Evolutionary conservation across 23 red algal genomes (phyloP).

Genomic region (Gracilaria vermiculophylla): DNA sequence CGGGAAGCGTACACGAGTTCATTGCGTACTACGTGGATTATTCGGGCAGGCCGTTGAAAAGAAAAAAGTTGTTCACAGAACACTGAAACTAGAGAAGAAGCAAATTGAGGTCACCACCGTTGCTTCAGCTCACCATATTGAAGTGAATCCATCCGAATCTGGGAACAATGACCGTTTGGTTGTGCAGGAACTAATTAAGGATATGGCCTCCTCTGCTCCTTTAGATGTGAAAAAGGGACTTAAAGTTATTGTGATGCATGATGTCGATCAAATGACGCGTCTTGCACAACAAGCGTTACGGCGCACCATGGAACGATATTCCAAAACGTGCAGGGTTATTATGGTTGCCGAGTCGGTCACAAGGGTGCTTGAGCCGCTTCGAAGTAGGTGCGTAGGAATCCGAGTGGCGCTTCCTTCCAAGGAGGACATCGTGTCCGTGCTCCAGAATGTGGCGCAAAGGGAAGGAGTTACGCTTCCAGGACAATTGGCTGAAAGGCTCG

Average conservation of each 20-base stretch:
- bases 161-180: constrained; percentile 88
- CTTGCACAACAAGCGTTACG: constrained; percentile 94
- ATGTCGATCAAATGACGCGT: constrained; percentile 86
- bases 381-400: constrained; percentile 83
- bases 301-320: constrained; percentile 97
- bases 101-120: constrained; percentile 89
- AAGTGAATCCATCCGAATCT: constrained; percentile 94
- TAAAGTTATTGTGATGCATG: constrained; percentile 94
- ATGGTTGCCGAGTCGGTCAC: constrained; percentile 85
- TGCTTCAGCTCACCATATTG: constrained; percentile 87
- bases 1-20: constrained; percentile 89
- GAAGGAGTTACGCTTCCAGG: constrained; percentile 64
- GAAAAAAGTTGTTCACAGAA: constrained; percentile 82
- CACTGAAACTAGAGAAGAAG: constrained; percentile 81
- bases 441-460: constrained; percentile 48
- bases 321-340: constrained; percentile 88
- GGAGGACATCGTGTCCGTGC: constrained; percentile 44
- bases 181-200: constrained; percentile 96
- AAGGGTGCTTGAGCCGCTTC: constrained; percentile 89
- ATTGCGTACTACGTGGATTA: constrained; percentile 64
- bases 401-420: constrained; percentile 73
- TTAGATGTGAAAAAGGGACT: constrained; percentile 63
- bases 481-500: constrained; percentile 22
- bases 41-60: constrained; percentile 82
- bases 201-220: constrained; percentile 89